Conservation (phyloP, 2,329 filamentous ascomycete genomes). For the Fusarium metavorans region DNA sequence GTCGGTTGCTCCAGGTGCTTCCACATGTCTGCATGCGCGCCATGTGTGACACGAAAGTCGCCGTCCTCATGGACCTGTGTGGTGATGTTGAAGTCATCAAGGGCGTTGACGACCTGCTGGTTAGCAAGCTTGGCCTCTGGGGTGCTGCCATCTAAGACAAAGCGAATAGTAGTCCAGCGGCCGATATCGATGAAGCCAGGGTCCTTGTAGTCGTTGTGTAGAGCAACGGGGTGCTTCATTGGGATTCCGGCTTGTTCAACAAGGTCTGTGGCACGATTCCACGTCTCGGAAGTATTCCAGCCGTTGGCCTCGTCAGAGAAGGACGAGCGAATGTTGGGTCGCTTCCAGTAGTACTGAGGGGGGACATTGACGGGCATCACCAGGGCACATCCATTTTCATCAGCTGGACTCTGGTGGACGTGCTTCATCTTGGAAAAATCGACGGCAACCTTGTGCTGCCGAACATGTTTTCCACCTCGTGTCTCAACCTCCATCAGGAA, state of each 20-base stretch:
- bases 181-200: constrained; percentile 62
- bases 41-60: constrained; percentile 55
- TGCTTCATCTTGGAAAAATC: constrained; percentile 60
- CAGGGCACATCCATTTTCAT: constrained; percentile 52
- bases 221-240: constrained; percentile 52
- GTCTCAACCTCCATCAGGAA: constrained; percentile 45
- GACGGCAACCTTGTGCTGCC: constrained; percentile 57
- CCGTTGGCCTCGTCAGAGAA: constrained; percentile 46
- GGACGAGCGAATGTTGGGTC: constrained; percentile 46
- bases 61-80: constrained; percentile 52
- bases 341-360: constrained; percentile 60
- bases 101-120: constrained; percentile 59
- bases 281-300: constrained; percentile 59
- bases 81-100: constrained; percentile 80
- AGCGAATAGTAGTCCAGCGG: constrained; percentile 67
- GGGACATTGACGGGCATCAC: constrained; percentile 63
- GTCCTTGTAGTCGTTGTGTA: constrained; percentile 52
- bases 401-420: constrained; percentile 50
- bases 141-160: constrained; percentile 53
- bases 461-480: constrained; percentile 17
- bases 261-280: constrained; percentile 64
- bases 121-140: constrained; percentile 50
- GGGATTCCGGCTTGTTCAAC: constrained; percentile 49
- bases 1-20: constrained; percentile 45
- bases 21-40: constrained; percentile 45